Base-by-base conservation (phyloP, 345 rosid genomes). In the Syzygium jambos region DNA sequence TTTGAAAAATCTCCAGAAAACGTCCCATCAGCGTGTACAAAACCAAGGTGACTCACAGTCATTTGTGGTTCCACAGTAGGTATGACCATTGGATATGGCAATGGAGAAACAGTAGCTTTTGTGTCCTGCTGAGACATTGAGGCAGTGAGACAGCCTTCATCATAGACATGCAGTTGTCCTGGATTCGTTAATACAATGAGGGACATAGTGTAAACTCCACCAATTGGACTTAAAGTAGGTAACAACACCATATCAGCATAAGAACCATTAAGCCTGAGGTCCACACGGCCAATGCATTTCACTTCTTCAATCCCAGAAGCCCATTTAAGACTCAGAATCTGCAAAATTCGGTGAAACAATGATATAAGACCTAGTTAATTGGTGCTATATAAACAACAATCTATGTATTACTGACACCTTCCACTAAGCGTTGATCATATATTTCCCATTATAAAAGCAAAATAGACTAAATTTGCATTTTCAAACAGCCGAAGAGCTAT, bases 201-300 rank as follows among this genome's bases (percentile, higher is more conserved):
- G 87, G 91, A 86, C 43, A 8, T 41, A 16, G 86, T 29, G 49
- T 53, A 25, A 86, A 86, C 88, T 86, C 89, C 89, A 65, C 84
- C 89, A 85, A 85, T 90, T 84, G 89, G 86, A 84, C 93, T 89
- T 84, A 88, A 90, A 88, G 91, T 90, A 46, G 96, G 93, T 88
- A 95, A 89, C 86, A 97, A 90, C 88, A 94, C 93, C 96, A 94
- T 94, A 90, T 97, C 98, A 85, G 95, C 96, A 90, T 95, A 96
- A 87, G 96, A 94, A 87, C 99, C 96, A 86, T 87, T 90, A 63
- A 94, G 97, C 89, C 92, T 90, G 90, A 96, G 92, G 92, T 96
- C 98, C 84, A 89, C 89, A 53, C 95, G 97, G 90, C 91, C 91
- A 63, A 91, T 84, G 89, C 96, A 95, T 92, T 91, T 94, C 90